Percentiles rank a stretch among this genome's conserved stretches.
These are phyloP conservation scores for Globisporangium carolinianum DNA, from an alignment of 352 stramenopile genomes.

Conservation along the genomic window DNA sequence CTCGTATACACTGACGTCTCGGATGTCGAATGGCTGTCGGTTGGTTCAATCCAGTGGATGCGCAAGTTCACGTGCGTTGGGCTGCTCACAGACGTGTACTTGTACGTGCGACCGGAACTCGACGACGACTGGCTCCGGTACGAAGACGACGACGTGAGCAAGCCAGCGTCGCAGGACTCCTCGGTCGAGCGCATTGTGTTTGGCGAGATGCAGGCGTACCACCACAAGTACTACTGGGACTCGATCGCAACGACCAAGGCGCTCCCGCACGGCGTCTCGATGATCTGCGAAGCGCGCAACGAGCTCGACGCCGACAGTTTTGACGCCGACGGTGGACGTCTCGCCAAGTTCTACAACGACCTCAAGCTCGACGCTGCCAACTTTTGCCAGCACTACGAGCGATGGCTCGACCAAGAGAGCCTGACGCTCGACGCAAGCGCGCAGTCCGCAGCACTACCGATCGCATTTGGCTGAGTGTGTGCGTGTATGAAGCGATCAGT, in stretches of 20 bases:
- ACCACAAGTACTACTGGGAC: constrained; percentile 83
- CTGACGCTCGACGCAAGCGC: constrained; percentile 29
- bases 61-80: constrained; percentile 82
- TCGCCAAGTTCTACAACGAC: constrained; percentile 58
- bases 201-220: constrained; percentile 82
- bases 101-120: constrained; percentile 68
- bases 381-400: constrained; percentile 78
- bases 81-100: constrained; percentile 70
- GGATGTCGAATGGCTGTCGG: no score
- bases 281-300: constrained; percentile 53
- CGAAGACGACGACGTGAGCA: constrained; percentile 75
- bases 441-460: constrained; percentile 33
- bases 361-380: constrained; percentile 61
- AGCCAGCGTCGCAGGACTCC: constrained; percentile 58
- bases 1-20: no score
- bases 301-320: constrained; percentile 54
- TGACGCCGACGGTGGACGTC: constrained; percentile 49
- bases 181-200: constrained; percentile 63
- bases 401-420: constrained; percentile 15
- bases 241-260: constrained; percentile 38
- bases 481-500: not conserved
- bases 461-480: constrained; percentile 41
- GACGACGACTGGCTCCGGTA: constrained; percentile 79
- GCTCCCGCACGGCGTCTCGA: constrained; percentile 34
- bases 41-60: constrained; percentile 40